Base-by-base conservation (phyloP, 805 yeast species). In the Starmerella etchellsii region DNA sequence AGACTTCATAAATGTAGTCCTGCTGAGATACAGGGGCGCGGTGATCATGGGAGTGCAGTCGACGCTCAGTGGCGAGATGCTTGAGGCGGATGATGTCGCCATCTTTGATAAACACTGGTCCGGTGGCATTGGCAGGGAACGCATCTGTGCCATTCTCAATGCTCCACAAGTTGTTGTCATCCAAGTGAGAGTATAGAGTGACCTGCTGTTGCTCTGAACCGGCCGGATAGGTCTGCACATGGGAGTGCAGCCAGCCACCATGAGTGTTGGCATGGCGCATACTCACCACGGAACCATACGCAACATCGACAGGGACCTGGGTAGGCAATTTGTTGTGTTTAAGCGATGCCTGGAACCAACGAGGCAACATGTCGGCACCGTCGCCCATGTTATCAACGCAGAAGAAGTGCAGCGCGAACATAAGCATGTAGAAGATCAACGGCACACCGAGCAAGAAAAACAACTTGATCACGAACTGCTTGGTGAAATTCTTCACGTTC, bases 11-110 rank as follows among this genome's bases (percentile, higher is more conserved):
- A 55, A 85, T 78, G 60, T 88, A 87, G 42, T 91, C 97, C 54
- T 83, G 91, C 55, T 83, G 94, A 9, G 88, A 73, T 22, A 85
- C 73, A 9, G 95, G 95, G 3, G 97, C 95, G 45, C 87, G 74
- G 37, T 71, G 64, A 46, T 81, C 81, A 48, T 69, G 75, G 19
- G 84, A 80, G 48, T 76, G 76, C 39, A 91, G 61, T 34, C 81
- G 73, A 47, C 74, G 74, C 14, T 77, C 72, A 1, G 96, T 80
- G 2, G 52, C 46, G 43, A 68, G 67, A 58, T 91, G 97, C 63
- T 72, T 74, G n/a, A 91, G 57, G 43, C 79, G 68, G 18, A 88
- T 62, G 13, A 65, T 56, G 42, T 70, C 75, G 16, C 78, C 78
- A 48, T 75, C 72, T 40, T 67, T 58, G 31, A 79, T 63, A 44